Conservation (phyloP, 345 rosid genomes). For the Rhodamnia rubescens region DNA sequence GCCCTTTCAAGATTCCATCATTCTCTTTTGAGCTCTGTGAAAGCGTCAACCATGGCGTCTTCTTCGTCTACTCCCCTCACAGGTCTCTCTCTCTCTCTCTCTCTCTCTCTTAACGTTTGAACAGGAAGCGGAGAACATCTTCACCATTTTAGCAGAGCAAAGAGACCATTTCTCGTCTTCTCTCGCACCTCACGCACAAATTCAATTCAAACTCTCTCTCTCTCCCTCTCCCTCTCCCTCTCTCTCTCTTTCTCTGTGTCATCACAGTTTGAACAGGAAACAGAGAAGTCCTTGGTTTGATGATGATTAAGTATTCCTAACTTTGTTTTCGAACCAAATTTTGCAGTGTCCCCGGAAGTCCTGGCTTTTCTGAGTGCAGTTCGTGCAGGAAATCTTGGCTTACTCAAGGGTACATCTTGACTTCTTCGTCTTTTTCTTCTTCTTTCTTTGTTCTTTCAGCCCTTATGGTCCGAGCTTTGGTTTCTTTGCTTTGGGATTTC, state of each 20-base stretch:
- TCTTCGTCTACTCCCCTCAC: conserved; percentile 74
- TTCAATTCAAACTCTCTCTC: too few relatives aligned
- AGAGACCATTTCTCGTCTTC: too few relatives aligned
- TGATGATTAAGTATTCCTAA: background rate
- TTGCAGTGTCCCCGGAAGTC: conserved; percentile 57
- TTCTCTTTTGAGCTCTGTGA: background rate
- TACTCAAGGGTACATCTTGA: conserved; percentile 59
- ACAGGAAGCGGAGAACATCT: too few relatives aligned
- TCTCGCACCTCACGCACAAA: too few relatives aligned
- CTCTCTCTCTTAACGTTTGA: background rate
- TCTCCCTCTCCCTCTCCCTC: background rate
- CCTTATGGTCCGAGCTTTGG: background rate
- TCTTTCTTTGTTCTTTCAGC: too few relatives aligned
- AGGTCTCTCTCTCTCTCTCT: conserved; percentile 31
- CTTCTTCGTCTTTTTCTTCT: background rate
- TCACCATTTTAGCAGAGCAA: too few relatives aligned
- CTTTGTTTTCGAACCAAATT: background rate
- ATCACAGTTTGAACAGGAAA: background rate
- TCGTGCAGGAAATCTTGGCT: conserved; percentile 51
- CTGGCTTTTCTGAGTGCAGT: conserved; percentile 58
- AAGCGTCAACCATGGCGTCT: conserved; percentile 37
- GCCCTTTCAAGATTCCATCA: background rate
- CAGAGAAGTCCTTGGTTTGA: too few relatives aligned
- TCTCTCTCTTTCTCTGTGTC: background rate
- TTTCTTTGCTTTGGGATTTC: background rate